Conservation (phyloP, 495 filamentous ascomycete species). For the Cryomyces minteri region DNA sequence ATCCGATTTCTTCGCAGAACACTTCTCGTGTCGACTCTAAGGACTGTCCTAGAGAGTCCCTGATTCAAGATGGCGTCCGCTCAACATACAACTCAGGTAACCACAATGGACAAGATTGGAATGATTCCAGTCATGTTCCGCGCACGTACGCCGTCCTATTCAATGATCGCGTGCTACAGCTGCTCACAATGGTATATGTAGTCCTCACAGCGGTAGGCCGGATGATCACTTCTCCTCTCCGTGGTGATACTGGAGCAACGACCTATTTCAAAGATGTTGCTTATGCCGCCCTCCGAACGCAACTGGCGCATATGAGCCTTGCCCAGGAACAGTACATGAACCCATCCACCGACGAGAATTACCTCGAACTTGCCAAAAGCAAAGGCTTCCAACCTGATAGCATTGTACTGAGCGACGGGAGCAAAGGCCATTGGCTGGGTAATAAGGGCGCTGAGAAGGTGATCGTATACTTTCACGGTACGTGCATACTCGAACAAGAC, state of each 20-base stretch:
- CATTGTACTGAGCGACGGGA: conserved; percentile 29
- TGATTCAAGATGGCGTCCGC: no score
- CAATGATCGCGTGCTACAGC: no score
- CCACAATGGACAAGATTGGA: no score
- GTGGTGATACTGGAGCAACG: conserved; percentile 9
- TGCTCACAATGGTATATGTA: no score
- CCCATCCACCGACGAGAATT: conserved; percentile 25
- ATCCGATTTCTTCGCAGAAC: no score
- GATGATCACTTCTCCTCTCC: conserved; percentile 9
- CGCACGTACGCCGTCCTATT: no score
- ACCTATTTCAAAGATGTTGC: conserved; percentile 19
- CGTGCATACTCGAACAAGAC: no score
- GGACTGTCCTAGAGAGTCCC: no score
- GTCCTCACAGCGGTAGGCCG: no score
- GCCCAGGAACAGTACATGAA: conserved; percentile 17
- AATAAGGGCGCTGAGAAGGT: conserved; percentile 33
- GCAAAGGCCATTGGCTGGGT: conserved; percentile 41
- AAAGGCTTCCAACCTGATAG: conserved; percentile 28
- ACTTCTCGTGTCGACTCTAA: no score
- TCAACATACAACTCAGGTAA: no score
- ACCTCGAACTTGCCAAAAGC: conserved; percentile 26
- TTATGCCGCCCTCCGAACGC: conserved; percentile 14
- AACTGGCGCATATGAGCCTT: conserved; percentile 10
- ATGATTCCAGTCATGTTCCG: no score
- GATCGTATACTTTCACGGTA: conserved; percentile 37